These are phyloP conservation scores for Fusarium sp. DNA, from an alignment of 2,329 filamentous ascomycete genomes.

Conservation along the genomic window DNA sequence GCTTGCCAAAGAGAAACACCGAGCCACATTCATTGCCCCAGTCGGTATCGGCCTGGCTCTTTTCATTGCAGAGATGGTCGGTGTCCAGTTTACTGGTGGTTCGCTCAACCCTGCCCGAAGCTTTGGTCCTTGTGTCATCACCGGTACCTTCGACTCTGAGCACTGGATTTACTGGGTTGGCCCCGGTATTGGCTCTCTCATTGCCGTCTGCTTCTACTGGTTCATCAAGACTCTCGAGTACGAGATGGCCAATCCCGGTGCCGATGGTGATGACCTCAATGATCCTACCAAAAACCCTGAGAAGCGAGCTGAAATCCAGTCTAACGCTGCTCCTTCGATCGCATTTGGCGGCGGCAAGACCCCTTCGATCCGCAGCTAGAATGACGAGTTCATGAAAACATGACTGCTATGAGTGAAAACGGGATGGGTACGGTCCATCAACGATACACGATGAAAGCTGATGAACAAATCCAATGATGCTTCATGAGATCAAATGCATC, in stretches of 20 bases:
- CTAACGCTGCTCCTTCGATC: conserved; percentile 23
- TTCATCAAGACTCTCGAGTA: conserved; percentile 53
- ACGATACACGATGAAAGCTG: conserved; percentile 12
- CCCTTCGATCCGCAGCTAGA: conserved; percentile 34
- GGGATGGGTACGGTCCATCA: not conserved
- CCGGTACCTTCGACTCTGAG: conserved; percentile 50
- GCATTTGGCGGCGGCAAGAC: conserved; percentile 31
- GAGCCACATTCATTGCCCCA: conserved; percentile 57
- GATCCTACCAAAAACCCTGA: conserved; percentile 55
- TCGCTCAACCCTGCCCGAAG: conserved; percentile 57
- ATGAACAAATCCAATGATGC: not conserved
- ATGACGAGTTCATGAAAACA: not conserved
- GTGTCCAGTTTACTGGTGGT: conserved; percentile 58
- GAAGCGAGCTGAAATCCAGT: conserved; percentile 46
- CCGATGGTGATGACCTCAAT: conserved; percentile 54
- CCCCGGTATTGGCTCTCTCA: conserved; percentile 45
- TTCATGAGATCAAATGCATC: not conserved
- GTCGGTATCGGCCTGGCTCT: conserved; percentile 57
- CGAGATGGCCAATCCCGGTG: conserved; percentile 57
- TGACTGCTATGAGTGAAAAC: conserved; percentile 1
- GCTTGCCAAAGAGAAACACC: conserved; percentile 60
- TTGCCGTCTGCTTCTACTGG: conserved; percentile 49
- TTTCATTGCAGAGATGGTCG: conserved; percentile 56
- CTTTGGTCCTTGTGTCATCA: conserved; percentile 56
- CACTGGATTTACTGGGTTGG: conserved; percentile 59